Conservation (phyloP, 1,139 yeast genomes). For the Saccharomyces hybrid region DNA sequence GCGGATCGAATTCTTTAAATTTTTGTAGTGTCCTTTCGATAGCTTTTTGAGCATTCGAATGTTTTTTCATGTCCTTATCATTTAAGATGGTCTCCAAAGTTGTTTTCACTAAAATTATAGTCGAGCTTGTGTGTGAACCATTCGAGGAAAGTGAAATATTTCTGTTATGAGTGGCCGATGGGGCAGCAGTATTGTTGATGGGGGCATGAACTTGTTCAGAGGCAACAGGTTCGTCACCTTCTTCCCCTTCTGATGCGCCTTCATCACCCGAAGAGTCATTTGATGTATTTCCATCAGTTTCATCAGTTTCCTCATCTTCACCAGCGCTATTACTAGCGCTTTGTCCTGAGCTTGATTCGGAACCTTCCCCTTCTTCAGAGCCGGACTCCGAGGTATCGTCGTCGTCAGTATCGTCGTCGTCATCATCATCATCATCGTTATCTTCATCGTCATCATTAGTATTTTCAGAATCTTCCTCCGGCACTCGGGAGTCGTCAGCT, state of each 20-base stretch:
- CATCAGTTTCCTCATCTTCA: not conserved
- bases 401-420: not conserved
- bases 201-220: not conserved
- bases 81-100: slow-evolving; percentile 25
- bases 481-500: too few species aligned
- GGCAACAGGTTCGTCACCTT: not conserved
- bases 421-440: not conserved
- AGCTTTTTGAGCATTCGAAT: slow-evolving; percentile 22
- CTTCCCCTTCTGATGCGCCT: not conserved
- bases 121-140: slow-evolving; percentile 17
- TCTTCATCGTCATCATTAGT: not conserved
- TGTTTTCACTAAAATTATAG: slow-evolving; percentile 23
- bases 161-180: slow-evolving; percentile 11
- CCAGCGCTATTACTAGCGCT: not conserved
- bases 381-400: not conserved
- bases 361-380: not conserved
- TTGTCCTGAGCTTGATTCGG: not conserved
- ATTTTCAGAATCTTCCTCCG: not conserved
- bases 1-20: slow-evolving; percentile 19
- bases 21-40: slow-evolving; percentile 23
- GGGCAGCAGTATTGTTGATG: not conserved
- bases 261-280: not conserved
- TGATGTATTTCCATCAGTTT: slow-evolving; percentile 1
- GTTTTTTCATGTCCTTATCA: slow-evolving; percentile 27
- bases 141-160: slow-evolving; percentile 13